Evolutionary conservation across 176 grass and related monocot genomes (phyloP), one percentile per base, ranked within the genome.

Genomic region (Avena sativa): DNA sequence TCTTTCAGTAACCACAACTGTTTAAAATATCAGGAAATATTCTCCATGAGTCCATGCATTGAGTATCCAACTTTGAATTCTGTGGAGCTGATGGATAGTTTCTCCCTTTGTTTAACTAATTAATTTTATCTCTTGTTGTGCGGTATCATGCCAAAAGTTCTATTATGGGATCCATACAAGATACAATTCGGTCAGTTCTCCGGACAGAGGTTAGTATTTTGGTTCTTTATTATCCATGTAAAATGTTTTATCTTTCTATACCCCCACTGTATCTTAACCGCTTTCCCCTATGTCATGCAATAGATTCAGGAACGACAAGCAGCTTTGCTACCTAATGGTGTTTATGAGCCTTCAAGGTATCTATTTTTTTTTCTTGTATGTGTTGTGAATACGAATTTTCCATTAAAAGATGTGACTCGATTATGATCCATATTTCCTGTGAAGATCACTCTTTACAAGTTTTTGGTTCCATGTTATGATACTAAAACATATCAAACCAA

Each of bases 301-400:
- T 68, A 82, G 63, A 10, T 82, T 11, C 15, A 69, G 6, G 11
- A 52, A 82, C 49, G 12, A 6, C 80, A 40, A 21, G 0, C 47
- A 55, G 30, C 48, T 20, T 38, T 19, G 0, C 64, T 9, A 9
- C 32, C 64, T 36, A 12, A 34, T 21, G 80, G 2, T 13, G 19
- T n/a, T 53, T 9, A 21, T 38, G 17, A 69, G 12, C 28, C 11
- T 82, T 30, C 64, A 13, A 82, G 80, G 80, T 82, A 82, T 20
- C 17, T 55, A 1, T 61, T 9, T 52, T 67, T 21, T 79, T 44
- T 67, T 4, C 28, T 68, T 34, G 9, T 32, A 12, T 38, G 30
- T 78, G 15, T 47, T 47, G 46, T 47, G 53, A 78, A 55, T 36
- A 57, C 34, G 20, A 57, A 4, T 34, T 3, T 0, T 16, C 9